Evolutionary conservation across 2,329 filamentous ascomycete genomes (phyloP).

Genomic region (Trichoderma sp.): DNA sequence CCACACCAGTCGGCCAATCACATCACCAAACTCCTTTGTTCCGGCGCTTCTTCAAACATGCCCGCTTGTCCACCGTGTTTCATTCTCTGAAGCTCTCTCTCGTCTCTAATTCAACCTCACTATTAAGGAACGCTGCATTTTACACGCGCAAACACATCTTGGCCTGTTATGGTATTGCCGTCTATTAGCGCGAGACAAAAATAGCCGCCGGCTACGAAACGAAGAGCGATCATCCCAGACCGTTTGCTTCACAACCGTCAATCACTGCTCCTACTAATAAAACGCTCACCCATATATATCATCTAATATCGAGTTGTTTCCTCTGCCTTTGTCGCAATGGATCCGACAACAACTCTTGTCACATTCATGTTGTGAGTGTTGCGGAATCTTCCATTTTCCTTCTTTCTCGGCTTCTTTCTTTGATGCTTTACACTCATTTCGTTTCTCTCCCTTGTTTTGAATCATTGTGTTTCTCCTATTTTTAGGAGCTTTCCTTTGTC

Average conservation of each 20-base stretch:
- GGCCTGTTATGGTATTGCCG: slow-evolving; percentile 5
- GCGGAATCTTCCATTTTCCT: slow-evolving; percentile 25
- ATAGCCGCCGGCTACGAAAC: slow-evolving; percentile 22
- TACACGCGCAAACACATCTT: background rate
- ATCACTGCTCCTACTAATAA: slow-evolving; percentile 14
- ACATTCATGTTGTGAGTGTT: slow-evolving; percentile 69
- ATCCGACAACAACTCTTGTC: slow-evolving; percentile 67
- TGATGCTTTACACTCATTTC: slow-evolving; percentile 31
- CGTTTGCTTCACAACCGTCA: background rate
- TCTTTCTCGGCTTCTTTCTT: slow-evolving; percentile 32
- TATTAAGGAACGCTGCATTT: slow-evolving; percentile 11
- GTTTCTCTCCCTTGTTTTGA: slow-evolving; percentile 29
- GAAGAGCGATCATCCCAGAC: background rate
- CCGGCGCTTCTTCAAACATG: slow-evolving; percentile 31
- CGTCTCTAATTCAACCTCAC: slow-evolving; percentile 11
- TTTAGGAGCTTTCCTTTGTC: slow-evolving; percentile 8
- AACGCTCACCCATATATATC: slow-evolving; percentile 9
- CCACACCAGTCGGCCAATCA: slow-evolving; percentile 29
- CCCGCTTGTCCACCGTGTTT: slow-evolving; percentile 28
- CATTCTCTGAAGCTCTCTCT: slow-evolving; percentile 25
- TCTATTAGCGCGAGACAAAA: slow-evolving; percentile 14
- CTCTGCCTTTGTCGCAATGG: slow-evolving; percentile 47
- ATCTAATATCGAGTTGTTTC: background rate
- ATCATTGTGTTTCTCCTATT: slow-evolving; percentile 16
- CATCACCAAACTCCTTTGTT: slow-evolving; percentile 18